Base-by-base conservation (phyloP, 179 eudicot species). In the Carnegiea gigantea region DNA sequence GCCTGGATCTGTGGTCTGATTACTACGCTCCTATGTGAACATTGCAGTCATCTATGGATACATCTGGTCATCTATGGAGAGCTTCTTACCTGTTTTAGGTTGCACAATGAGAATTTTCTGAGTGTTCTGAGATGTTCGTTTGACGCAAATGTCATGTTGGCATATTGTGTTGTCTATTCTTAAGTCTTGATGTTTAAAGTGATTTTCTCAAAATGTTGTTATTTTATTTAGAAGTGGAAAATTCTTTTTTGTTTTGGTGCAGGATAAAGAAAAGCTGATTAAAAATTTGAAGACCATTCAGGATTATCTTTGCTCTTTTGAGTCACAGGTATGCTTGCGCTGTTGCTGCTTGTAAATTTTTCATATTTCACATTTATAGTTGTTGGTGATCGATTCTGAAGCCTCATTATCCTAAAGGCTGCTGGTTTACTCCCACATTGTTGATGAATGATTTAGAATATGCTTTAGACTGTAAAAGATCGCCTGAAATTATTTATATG, bases 281-380 rank as follows among this genome's bases (percentile, higher is more conserved):
- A 88, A 89, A 89, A 96, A 94, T 88, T 84, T 96, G 81, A 94
- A 92, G 84, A 92, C 93, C 44, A 90, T 94, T 84, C 97, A 96
- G 83, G 92, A 94, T 80, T 96, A 94, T 80, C 96, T 96, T 82
- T 96, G 97, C 89, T 94, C 97, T 72, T 96, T 94, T 79, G 89
- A 88, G 81, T 92, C 99, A 33, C 99, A 92, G 98, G 99, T 95
- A 85, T 86, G 84, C 74, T 76, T 23, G 70, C 67, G 48, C 14
- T 14, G 71, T 40, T 40, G 73, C 46, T 60, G 14, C 36, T 44
- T 70, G 70, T n/a, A 74, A 73, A 73, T 43, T 64, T 44, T 80
- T 20, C 38, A 20, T 28, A 30, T 28, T 54, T 28, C 26, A 33
- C 30, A 33, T 28, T 76, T 15, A 10, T 53, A 33, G n/a, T 70